Evolutionary conservation across 495 filamentous ascomycete genomes (phyloP).

Genomic region (Trichoderma erinaceum): DNA sequence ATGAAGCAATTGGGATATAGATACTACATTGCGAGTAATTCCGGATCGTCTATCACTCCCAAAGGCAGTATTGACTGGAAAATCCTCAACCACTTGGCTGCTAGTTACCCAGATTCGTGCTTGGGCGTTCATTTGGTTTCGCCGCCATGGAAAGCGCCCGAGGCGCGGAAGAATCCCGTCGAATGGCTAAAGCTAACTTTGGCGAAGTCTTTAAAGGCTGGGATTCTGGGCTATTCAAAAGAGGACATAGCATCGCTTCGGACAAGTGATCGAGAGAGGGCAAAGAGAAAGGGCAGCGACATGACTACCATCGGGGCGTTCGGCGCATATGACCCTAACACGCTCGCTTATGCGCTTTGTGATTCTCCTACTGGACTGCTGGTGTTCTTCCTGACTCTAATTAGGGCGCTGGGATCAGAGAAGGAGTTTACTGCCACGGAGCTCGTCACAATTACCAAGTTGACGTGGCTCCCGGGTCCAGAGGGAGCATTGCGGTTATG

Average conservation of each 20-base stretch:
- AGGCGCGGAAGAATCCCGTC: slow-evolving; percentile 26
- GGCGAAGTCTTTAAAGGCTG: slow-evolving; percentile 34
- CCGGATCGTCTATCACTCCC: slow-evolving; percentile 31
- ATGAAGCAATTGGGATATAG: slow-evolving; percentile 63
- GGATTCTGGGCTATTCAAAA: slow-evolving; percentile 35
- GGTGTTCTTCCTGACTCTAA: slow-evolving; percentile 35
- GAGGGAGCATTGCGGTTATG: slow-evolving; percentile 43
- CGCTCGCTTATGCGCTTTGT: slow-evolving; percentile 45
- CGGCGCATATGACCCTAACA: slow-evolving; percentile 39
- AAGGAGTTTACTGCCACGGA: slow-evolving; percentile 34
- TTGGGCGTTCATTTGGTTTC: slow-evolving; percentile 58
- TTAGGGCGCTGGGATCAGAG: slow-evolving; percentile 28
- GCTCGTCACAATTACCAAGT: slow-evolving; percentile 39
- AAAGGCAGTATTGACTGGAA: slow-evolving; percentile 45
- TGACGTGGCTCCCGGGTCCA: slow-evolving; percentile 47
- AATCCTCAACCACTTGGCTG: slow-evolving; percentile 49
- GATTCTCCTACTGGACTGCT: slow-evolving; percentile 49
- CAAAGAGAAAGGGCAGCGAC: background rate
- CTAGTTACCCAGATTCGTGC: slow-evolving; percentile 48
- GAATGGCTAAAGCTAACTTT: slow-evolving; percentile 40
- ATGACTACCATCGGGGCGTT: slow-evolving; percentile 1
- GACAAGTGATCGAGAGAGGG: background rate
- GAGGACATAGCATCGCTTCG: slow-evolving; percentile 32
- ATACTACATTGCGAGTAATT: slow-evolving; percentile 50
- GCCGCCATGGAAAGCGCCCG: slow-evolving; percentile 34